Base-by-base conservation (phyloP, 2,329 filamentous ascomycete genomes). In the Aspergillus texensis region DNA sequence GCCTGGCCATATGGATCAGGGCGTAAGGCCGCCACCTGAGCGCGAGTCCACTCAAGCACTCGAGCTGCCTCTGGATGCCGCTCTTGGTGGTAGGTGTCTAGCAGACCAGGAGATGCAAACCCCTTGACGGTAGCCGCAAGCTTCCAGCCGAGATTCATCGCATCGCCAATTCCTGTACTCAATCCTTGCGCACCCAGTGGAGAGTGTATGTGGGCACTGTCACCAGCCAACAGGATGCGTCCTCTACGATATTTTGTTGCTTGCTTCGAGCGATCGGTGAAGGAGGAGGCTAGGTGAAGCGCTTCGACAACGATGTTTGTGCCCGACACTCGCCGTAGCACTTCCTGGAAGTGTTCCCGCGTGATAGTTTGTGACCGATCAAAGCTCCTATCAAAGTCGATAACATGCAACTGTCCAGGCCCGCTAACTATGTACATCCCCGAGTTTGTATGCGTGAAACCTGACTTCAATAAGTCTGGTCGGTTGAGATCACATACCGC, bases 121-220 rank as follows among this genome's bases (percentile, higher is more conserved):
- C 63, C 67, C 28, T 74, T 73, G 3, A 82, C 69, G 2, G 80
- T 79, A 6, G 77, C 71, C 0, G 79, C 80, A 3, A 86, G 75
- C 68, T 85, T 86, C 83, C 84, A 86, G n/a, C 78, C 80, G 0
- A 86, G 75, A 63, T 85, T 85, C 19, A 82, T 74, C 1, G 82
- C 80, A 60, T 85, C 84, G 19, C 82, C 79, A 16, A 86, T 74
- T 0, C 83, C 83, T 0, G 82, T 81, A 68, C 86, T 86, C 80
- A 86, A 82, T 3, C 84, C 85, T 67, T 85, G 84, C 0, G 82
- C 85, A 3, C 83, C 85, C 0, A 80, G 80, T 0, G 82, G 82
- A 34, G 77, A 82, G 64, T 86, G 83, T 8, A 83, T 84, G 63
- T 87, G 84, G 41, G 84, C 84, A 2, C 81, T 84, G 19, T 68